Base-by-base conservation (phyloP, 345 rosid species). In the Anastatica hierochuntica region DNA sequence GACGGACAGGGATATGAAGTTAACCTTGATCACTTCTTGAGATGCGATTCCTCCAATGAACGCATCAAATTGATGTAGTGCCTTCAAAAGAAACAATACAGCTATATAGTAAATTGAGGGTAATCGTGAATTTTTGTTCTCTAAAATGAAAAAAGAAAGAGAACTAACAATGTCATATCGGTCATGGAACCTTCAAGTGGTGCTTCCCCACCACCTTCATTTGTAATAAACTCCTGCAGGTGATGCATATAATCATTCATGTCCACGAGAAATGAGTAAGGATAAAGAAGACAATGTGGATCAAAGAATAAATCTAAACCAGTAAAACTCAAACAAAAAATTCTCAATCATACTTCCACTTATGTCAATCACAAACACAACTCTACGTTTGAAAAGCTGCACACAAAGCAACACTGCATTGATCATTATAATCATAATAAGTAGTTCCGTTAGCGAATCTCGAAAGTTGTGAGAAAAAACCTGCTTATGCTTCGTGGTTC, bases 141-240 rank as follows among this genome's bases (percentile, higher is more conserved):
- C 30, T 39, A 50, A 49, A 34, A 23, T 11, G 3, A 41, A 41
- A 26, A 48, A 21, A 5, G 51, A 33, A 51, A 19, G 64, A 58
- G 52, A 31, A 84, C 84, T 76, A 19, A 90, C 98, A 96, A 88
- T 58, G 90, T 90, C 95, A 90, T 90, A 71, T 90, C 98, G 2
- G 95, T 95, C 56, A 90, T 82, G 7, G 88, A 81, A 37, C 98
- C 98, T 76, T 88, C 98, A 45, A 88, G 96, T 14, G 98, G 98
- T 62, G 67, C 83, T 68, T 88, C 98, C 33, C 88, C 94, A 56
- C 69, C 70, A 39, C 95, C 96, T 81, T 92, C 96, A 65, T 77
- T 77, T 31, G 54, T 63, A 73, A 92, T 70, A 71, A 92, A 92
- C 61, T 92, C 98, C 98, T 92, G 65, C 65, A 53, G 12, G 60